Evolutionary conservation across 2,329 filamentous ascomycete species (phyloP), one percentile per base, ranked within the genome.

Genomic region (Gremmenia infestans): DNA sequence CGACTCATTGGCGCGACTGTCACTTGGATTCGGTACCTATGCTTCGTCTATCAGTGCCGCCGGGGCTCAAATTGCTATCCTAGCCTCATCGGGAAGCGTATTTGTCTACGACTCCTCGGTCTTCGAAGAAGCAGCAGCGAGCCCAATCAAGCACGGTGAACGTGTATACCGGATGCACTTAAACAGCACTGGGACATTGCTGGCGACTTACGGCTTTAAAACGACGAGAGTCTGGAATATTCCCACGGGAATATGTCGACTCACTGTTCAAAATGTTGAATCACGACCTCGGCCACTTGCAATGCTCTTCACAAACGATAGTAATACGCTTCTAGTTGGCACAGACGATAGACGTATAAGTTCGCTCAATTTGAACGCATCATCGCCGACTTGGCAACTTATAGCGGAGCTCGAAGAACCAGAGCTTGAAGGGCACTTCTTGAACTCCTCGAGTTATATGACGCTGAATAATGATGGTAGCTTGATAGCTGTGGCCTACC

Each of bases 401-500:
- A 25, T 63, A 4, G 59, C 58, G 7, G 50, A 63, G 8, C 52
- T 69, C 42, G 60, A 65, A 40, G 63, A 67, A 45, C 50, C 59
- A 28, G 61, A 60, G n/a, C 56, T 62, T 0, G 64, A 65, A 48
- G 66, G 62, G 9, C 58, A 66, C 35, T 62, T 65, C 9, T 42
- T 66, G 11, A 70, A 70, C 53, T 59, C 60, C 37, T 2, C 65
- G 0, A 68, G 51, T 12, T 63, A 63, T 42, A 66, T 68, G 39
- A 60, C 69, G 11, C 35, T 72, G 25, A 71, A 61, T 40, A 53
- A 58, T 9, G 67, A 72, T 47, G 64, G 65, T 4, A 65, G 40
- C 0, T 48, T 68, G 55, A 54, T 68, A 47, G 67, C 66, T 32
- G 60, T 69, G 14, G 69, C 62, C 5, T 71, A 72, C 50, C 64